Evolutionary conservation across 2,329 filamentous ascomycete species (phyloP).

Genomic region (Dothideomycetes sp.): DNA sequence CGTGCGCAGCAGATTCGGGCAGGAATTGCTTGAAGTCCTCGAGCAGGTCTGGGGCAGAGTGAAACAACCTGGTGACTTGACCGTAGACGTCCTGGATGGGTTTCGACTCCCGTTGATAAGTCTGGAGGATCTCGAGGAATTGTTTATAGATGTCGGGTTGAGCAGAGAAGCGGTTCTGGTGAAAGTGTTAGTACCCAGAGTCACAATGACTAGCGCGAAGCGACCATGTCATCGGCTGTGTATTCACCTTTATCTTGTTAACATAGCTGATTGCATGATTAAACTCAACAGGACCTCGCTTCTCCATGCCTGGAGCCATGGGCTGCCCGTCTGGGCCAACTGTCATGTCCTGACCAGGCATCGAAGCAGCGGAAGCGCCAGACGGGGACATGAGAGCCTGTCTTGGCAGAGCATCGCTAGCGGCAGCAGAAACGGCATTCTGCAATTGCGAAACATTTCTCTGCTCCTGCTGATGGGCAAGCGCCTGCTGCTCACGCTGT

Average conservation of each 20-base stretch:
- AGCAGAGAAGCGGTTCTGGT: slow-evolving; percentile 92
- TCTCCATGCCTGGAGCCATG: slow-evolving; percentile 54
- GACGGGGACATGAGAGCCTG: slow-evolving; percentile 35
- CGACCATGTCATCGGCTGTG: too few species aligned
- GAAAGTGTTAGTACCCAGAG: too few species aligned
- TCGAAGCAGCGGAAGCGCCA: slow-evolving; percentile 29
- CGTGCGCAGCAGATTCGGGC: slow-evolving; percentile 73
- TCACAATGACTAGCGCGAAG: slow-evolving; percentile 1
- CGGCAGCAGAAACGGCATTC: slow-evolving; percentile 49
- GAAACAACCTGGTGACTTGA: slow-evolving; percentile 90
- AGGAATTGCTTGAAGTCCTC: slow-evolving; percentile 99
- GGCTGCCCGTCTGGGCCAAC: slow-evolving; percentile 43
- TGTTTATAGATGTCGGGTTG: slow-evolving; percentile 99
- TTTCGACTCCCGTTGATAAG: slow-evolving; percentile 94
- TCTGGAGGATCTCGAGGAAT: slow-evolving; percentile 95
- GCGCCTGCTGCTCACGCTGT: slow-evolving; percentile 19
- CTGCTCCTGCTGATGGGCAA: slow-evolving; percentile 46
- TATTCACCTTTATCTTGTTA: slow-evolving; percentile 92
- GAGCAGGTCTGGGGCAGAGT: slow-evolving; percentile 81
- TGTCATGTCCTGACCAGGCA: slow-evolving; percentile 48
- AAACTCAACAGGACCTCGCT: slow-evolving; percentile 91
- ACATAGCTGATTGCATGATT: slow-evolving; percentile 99
- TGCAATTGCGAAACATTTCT: slow-evolving; percentile 55
- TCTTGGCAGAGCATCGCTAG: slow-evolving; percentile 36
- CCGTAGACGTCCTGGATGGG: slow-evolving; percentile 97